These are phyloP conservation scores for Plectranthus barbatus DNA, from an alignment of 257 asterid species.

Conservation along the genomic window DNA sequence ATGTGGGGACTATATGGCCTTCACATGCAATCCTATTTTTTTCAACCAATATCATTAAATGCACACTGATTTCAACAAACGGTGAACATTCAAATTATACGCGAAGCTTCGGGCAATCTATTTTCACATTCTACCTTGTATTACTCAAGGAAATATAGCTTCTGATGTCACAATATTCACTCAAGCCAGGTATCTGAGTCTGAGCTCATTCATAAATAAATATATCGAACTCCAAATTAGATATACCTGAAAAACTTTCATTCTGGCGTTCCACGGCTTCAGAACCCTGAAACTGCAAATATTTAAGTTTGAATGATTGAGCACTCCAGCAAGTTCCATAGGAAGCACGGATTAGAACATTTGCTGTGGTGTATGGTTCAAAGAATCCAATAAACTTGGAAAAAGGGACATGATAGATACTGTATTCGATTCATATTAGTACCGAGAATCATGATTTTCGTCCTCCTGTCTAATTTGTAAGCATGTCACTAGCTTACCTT, in stretches of 20 bases:
- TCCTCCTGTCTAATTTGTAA: not conserved
- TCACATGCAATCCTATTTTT: not conserved
- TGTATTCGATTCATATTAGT: not conserved
- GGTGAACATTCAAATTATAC: no score
- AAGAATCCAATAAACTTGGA: not conserved
- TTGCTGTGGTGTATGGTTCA: not conserved
- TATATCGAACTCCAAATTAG: not conserved
- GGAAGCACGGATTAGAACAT: not conserved
- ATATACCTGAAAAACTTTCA: slow-evolving; percentile 64
- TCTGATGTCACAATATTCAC: not conserved
- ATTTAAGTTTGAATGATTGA: not conserved
- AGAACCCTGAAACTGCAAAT: slow-evolving; percentile 71
- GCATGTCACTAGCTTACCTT: slow-evolving; percentile 36
- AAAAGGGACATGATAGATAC: not conserved
- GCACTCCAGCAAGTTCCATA: not conserved
- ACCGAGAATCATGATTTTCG: not conserved
- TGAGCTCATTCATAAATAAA: not conserved
- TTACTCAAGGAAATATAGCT: not conserved
- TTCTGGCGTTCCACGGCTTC: slow-evolving; percentile 63
- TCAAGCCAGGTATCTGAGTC: not conserved
- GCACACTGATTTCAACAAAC: no score
- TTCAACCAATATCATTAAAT: no score
- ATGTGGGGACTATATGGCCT: not conserved
- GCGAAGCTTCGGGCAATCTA: no score
- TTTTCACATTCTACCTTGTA: not conserved